phyloP scores from a whole-genome alignment of 805 yeast genomes.

The Lipomyces starkeyi region DNA sequence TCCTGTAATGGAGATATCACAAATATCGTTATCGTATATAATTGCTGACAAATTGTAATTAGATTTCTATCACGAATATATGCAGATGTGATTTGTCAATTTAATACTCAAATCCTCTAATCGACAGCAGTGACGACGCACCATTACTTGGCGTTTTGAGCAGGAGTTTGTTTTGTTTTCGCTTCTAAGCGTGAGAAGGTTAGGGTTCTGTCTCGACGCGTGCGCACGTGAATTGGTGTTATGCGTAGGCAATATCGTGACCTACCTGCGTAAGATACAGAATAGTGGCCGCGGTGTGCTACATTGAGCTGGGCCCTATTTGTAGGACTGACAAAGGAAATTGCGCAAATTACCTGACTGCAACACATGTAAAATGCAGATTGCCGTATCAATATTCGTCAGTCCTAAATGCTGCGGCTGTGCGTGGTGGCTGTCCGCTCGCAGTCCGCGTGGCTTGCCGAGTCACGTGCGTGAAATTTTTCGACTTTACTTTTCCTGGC shows the following conservation, averaged over 20 bases:
- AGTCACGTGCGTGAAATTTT: not conserved
- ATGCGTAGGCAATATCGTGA: not conserved
- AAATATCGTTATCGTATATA: not conserved
- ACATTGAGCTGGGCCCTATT: too few species aligned
- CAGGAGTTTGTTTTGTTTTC: slow-evolving; percentile 10
- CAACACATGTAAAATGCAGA: too few species aligned
- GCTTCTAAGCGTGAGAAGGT: not conserved
- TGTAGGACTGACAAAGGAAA: too few species aligned
- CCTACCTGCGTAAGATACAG: too few species aligned
- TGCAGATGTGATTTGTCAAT: not conserved
- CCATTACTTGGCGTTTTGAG: not conserved
- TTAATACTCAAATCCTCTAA: not conserved
- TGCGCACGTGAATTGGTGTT: slow-evolving; percentile 12
- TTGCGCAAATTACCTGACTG: too few species aligned
- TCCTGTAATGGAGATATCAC: not conserved
- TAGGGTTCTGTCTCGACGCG: slow-evolving; percentile 8
- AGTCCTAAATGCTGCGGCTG: too few species aligned
- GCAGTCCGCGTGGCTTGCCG: too few species aligned
- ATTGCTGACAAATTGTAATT: not conserved
- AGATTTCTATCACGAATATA: not conserved
- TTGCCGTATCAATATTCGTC: too few species aligned
- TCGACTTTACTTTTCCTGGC: not conserved
- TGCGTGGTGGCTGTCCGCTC: not conserved
- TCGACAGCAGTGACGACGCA: not conserved
- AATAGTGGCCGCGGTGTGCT: too few species aligned